Evolutionary conservation across 2,329 filamentous ascomycete genomes (phyloP).

Genomic region (Bipolaris sorokiniana): DNA sequence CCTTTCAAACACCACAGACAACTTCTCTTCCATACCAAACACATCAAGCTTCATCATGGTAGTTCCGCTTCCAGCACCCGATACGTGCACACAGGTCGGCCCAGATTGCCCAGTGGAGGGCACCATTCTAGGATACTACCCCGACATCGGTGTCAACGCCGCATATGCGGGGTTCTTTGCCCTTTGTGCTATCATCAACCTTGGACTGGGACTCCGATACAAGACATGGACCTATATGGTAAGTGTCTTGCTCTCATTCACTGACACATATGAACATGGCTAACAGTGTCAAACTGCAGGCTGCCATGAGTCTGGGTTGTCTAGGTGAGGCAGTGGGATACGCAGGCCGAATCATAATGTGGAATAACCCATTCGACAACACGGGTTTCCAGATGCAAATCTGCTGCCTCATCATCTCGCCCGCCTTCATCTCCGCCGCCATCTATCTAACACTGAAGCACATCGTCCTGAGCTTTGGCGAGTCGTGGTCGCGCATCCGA

Average conservation of each 20-base stretch:
- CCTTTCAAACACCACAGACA: background rate
- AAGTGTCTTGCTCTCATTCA: background rate
- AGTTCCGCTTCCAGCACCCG: conserved; percentile 27
- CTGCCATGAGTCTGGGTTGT: conserved; percentile 57
- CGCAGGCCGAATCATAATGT: conserved; percentile 60
- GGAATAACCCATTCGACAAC: conserved; percentile 59
- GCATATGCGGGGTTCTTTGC: conserved; percentile 61
- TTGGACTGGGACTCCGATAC: conserved; percentile 57
- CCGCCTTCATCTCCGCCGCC: conserved; percentile 61
- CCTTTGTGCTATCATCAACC: conserved; percentile 56
- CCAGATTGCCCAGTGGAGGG: conserved; percentile 55
- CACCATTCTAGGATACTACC: conserved; percentile 62
- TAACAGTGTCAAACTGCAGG: conserved; percentile 19
- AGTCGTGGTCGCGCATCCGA: conserved; percentile 36
- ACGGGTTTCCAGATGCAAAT: conserved; percentile 62
- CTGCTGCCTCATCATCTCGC: conserved; percentile 62
- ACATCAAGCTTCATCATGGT: conserved; percentile 21
- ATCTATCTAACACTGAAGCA: conserved; percentile 65
- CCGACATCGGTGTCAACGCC: conserved; percentile 58
- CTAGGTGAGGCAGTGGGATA: conserved; percentile 63
- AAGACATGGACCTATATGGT: conserved; percentile 63
- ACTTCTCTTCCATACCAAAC: background rate
- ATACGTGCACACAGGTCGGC: conserved; percentile 23
- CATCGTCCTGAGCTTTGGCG: conserved; percentile 62
- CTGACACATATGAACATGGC: background rate